These are phyloP conservation scores for Vicia sativa DNA, from an alignment of 306 rosid species.

Conservation along the genomic window DNA sequence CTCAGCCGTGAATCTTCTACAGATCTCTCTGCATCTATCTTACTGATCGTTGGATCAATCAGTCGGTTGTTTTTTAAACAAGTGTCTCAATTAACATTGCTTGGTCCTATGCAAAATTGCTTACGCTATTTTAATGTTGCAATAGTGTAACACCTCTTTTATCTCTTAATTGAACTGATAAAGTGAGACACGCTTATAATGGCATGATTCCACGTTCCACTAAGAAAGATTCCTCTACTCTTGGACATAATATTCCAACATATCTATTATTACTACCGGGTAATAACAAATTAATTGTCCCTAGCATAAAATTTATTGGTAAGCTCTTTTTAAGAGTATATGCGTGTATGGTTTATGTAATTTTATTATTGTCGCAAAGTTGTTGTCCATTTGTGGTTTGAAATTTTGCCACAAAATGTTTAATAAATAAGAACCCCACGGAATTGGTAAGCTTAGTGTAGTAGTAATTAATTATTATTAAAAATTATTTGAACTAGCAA, in stretches of 20 bases:
- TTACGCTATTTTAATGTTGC: not conserved
- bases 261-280: too few relatives aligned
- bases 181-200: not conserved
- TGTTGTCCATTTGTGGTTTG: conserved; percentile 10
- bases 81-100: not conserved
- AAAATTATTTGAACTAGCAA: not conserved
- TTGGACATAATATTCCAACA: not conserved
- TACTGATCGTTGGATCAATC: too few relatives aligned
- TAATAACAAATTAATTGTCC: too few relatives aligned
- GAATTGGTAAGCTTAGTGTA: not conserved
- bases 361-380: not conserved
- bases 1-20: too few relatives aligned
- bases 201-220: not conserved
- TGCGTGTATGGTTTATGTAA: not conserved
- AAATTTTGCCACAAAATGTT: not conserved
- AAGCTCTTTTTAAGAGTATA: too few relatives aligned
- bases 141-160: too few relatives aligned
- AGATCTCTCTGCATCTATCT: too few relatives aligned
- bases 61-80: not conserved
- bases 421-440: not conserved
- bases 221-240: not conserved
- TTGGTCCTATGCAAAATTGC: too few relatives aligned
- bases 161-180: not conserved
- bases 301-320: too few relatives aligned
- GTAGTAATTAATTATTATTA: not conserved